These are phyloP conservation scores for Casuarina equisetifolia DNA, from an alignment of 306 rosid species.

Conservation along the genomic window DNA sequence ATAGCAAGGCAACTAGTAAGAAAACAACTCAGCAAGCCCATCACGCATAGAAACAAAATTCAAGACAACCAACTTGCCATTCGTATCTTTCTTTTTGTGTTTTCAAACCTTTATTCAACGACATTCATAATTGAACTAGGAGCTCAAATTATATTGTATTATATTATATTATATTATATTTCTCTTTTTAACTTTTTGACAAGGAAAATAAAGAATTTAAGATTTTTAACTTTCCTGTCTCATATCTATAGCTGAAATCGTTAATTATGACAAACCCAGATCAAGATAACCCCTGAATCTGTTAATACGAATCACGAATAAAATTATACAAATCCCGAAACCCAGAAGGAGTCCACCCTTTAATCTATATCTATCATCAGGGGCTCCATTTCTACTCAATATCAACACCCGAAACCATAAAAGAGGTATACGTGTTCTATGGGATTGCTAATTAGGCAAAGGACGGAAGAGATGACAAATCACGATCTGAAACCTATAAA, in stretches of 20 bases:
- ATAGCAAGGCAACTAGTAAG: not conserved
- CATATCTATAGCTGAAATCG: slow-evolving; percentile 19
- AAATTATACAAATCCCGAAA: slow-evolving; percentile 15
- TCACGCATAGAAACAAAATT: slow-evolving; percentile 7
- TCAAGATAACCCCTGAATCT: slow-evolving; percentile 14
- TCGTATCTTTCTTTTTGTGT: not conserved
- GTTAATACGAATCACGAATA: slow-evolving; percentile 6
- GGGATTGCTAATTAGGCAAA: not conserved
- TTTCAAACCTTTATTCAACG: slow-evolving; percentile 12
- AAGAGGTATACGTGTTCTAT: slow-evolving; percentile 11
- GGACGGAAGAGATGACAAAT: not conserved
- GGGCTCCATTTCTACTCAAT: not conserved
- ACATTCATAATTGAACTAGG: not conserved
- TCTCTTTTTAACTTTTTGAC: not conserved
- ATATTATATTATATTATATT: too few species aligned
- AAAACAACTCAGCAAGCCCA: slow-evolving; percentile 7
- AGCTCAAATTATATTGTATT: too few species aligned
- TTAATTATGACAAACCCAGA: slow-evolving; percentile 19
- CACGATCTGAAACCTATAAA: not conserved
- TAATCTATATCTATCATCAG: not conserved
- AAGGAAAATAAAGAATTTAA: not conserved
- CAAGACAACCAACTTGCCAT: slow-evolving; percentile 4
- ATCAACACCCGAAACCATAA: not conserved
- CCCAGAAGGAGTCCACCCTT: not conserved
- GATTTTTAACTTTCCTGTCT: not conserved